Evolutionary conservation across 495 filamentous ascomycete genomes (phyloP).

Genomic region (Lentithecium fluviatile): DNA sequence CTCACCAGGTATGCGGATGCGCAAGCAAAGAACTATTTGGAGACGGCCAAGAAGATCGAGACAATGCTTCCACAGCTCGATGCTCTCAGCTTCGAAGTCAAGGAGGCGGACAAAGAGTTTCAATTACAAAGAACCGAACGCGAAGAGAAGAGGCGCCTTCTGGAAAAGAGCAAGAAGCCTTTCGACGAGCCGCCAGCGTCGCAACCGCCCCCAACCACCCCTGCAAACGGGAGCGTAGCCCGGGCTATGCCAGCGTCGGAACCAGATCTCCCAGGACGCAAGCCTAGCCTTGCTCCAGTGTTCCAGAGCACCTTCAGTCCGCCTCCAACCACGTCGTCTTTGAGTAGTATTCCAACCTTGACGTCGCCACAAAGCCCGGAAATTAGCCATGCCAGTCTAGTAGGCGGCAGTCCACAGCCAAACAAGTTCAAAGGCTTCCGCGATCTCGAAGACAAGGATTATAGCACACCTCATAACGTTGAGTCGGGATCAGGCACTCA

Average conservation of each 20-base stretch:
- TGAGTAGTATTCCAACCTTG: constrained; percentile 35
- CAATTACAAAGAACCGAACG: constrained; percentile 89
- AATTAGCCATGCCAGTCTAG: constrained; percentile 43
- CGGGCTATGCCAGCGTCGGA: constrained; percentile 9
- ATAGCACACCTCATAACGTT: constrained; percentile 42
- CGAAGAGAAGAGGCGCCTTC: constrained; percentile 81
- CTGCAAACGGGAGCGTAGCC: constrained; percentile 14
- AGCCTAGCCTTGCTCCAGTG: constrained; percentile 17
- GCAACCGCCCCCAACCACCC: constrained; percentile 8
- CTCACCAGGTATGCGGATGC: constrained; percentile 92
- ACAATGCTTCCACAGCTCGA: constrained; percentile 86
- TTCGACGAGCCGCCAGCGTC: constrained; percentile 66
- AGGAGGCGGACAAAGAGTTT: constrained; percentile 90
- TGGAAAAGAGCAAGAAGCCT: constrained; percentile 85
- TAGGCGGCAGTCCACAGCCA: constrained; percentile 51
- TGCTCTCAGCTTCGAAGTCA: constrained; percentile 85
- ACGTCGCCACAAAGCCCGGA: constrained; percentile 32
- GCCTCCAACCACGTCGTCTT: constrained; percentile 10
- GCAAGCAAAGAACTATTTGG: constrained; percentile 79
- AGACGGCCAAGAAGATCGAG: constrained; percentile 82
- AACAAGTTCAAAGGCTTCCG: constrained; percentile 83
- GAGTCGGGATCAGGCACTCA: constrained; percentile 53
- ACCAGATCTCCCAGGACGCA: constrained; percentile 18
- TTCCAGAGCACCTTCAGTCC: constrained; percentile 34
- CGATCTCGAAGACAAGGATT: constrained; percentile 80